These are phyloP conservation scores for Suhomyces sp. DNA, from an alignment of 805 yeast species.

Conservation along the genomic window DNA sequence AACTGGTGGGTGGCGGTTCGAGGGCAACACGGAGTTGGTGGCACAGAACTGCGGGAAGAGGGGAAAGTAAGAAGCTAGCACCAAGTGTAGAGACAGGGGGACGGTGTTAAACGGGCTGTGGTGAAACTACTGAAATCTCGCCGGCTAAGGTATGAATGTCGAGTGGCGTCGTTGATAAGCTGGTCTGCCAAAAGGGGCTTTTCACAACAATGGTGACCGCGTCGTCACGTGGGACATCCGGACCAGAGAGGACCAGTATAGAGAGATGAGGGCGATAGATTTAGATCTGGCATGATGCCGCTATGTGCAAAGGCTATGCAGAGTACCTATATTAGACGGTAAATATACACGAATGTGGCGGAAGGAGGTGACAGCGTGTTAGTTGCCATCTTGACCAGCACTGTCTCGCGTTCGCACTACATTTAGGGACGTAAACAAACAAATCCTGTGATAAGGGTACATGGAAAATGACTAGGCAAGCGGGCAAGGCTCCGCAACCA, in stretches of 20 bases:
- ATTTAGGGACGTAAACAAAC: background rate
- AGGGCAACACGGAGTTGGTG: background rate
- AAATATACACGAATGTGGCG: background rate
- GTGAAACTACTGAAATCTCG: background rate
- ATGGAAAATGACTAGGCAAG: background rate
- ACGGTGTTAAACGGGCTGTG: background rate
- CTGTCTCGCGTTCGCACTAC: background rate
- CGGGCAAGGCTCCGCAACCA: background rate
- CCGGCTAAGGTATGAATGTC: background rate
- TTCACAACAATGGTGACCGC: background rate
- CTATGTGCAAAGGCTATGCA: background rate
- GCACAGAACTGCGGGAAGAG: background rate
- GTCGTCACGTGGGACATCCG: background rate
- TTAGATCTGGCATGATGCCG: background rate
- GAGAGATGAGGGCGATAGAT: background rate
- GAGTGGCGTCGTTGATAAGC: background rate
- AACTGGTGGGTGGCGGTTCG: background rate
- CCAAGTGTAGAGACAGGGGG: background rate
- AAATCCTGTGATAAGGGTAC: background rate
- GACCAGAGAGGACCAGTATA: background rate
- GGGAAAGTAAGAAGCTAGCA: background rate
- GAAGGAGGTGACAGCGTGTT: background rate
- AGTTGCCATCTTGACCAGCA: background rate
- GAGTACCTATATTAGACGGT: background rate
- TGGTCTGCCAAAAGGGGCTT: conserved; percentile 2